Evolutionary conservation across 768 basidiomycete species (phyloP), one percentile per base, ranked within the genome.

Genomic region (Amyloporia xantha): DNA sequence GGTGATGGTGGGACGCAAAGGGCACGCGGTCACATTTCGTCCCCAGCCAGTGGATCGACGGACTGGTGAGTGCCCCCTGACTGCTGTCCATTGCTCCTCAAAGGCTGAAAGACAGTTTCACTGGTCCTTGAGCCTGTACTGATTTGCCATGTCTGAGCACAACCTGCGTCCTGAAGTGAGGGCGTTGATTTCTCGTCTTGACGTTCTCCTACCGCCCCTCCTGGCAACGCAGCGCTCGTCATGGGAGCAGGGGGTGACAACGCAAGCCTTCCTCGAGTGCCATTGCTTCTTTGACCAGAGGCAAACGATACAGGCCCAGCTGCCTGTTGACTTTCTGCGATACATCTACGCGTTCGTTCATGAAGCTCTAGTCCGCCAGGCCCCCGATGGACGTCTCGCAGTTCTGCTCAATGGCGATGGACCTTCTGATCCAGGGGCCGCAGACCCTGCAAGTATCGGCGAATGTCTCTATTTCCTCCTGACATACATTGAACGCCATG

Each of bases 181-280:
- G 13, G 25, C 23, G 13, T 36, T 46, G 11, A 12, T 19, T 23
- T 26, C 21, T 9, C 45, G 50, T n/a, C 10, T 51, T 2, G 19
- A 37, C 2, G 39, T 41, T 1, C 45, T 59, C 15, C 47, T 57
- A 19, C 52, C 53, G 7, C 52, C 55, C 0, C 47, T 59, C 3
- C 51, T 59, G 10, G 35, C 58, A 2, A 48, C 37, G 3, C 55
- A 56, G 41, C 55, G 55, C 7, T 47, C 59, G 4, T 58, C 59
- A 10, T 58, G 59, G 57, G 59, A 60, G 47, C 57, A 60, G 42
- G 59, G 59, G 1, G 27, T 41, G 23, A 49, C 57, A 24, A 57
- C 57, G 1, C 59, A 60, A 39, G 55, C 59, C 15, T 23, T 60
- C 2, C 52, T 57, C 15, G 57, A 60, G 37, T 44, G 36, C 3